phyloP scores from a whole-genome alignment of 495 filamentous ascomycete genomes.

The Podospora pseudoanserina region DNA sequence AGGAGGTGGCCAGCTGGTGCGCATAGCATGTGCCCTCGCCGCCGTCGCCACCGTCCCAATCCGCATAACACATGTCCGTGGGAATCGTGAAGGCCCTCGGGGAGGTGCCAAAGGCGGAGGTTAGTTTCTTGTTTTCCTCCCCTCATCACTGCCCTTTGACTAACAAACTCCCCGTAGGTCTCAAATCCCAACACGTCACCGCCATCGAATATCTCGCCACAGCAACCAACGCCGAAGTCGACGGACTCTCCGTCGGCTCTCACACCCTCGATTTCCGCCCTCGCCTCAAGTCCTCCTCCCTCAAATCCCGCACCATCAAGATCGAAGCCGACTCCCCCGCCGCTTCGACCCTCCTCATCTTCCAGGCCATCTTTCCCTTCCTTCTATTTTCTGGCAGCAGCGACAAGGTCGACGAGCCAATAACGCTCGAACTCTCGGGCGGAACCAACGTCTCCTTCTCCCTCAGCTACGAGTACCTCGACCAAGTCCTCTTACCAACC shows the following conservation, averaged over 20 bases:
- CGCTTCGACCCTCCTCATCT: conserved; percentile 62
- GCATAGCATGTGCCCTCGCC: conserved; percentile 66
- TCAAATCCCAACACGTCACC: conserved; percentile 73
- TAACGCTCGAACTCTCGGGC: conserved; percentile 62
- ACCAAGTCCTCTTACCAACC: conserved; percentile 69
- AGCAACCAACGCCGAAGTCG: conserved; percentile 57
- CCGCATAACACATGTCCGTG: conserved; percentile 64
- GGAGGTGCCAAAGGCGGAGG: conserved; percentile 36
- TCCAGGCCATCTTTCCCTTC: conserved; percentile 80
- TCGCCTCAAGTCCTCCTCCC: conserved; percentile 33
- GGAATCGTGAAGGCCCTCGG: conserved; percentile 51
- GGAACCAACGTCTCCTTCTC: conserved; percentile 75
- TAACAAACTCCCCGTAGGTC: conserved; percentile 41
- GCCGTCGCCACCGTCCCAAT: conserved; percentile 63
- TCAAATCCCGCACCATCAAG: conserved; percentile 39
- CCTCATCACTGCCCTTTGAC: not conserved
- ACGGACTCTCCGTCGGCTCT: conserved; percentile 55
- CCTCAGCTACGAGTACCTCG: conserved; percentile 71
- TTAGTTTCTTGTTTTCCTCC: conserved; percentile 3
- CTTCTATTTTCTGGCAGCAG: conserved; percentile 57
- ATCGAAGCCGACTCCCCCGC: conserved; percentile 43
- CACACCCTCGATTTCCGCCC: conserved; percentile 52
- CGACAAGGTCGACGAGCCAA: conserved; percentile 33
- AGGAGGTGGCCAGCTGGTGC: conserved; percentile 79
- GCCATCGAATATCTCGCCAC: conserved; percentile 62